Conservation (phyloP, 169 alveolate species). For the Eimeria falciformis region DNA sequence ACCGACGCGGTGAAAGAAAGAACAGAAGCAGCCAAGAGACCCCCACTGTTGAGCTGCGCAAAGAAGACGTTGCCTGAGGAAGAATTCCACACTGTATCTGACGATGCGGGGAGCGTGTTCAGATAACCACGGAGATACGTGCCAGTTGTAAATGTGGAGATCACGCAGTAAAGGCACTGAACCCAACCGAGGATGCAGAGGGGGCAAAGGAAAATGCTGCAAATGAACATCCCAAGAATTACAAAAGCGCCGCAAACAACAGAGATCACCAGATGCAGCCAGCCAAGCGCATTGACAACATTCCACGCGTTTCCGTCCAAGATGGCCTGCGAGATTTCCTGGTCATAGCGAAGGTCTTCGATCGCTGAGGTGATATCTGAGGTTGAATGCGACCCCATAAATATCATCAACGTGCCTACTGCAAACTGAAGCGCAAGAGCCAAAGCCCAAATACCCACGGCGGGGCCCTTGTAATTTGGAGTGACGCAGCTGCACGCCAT, state of each 20-base stretch:
- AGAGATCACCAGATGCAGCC: constrained; percentile 39
- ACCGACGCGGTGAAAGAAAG: constrained; percentile 11
- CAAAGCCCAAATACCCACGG: constrained; percentile 64
- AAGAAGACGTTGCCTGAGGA: constrained; percentile 21
- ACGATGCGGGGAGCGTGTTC: background rate
- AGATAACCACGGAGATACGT: constrained; percentile 42
- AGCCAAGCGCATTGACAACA: constrained; percentile 22
- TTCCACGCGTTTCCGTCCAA: background rate
- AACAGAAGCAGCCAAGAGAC: constrained; percentile 34
- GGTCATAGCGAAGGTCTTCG: background rate
- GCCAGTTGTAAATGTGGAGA: constrained; percentile 12
- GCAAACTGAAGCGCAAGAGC: constrained; percentile 62
- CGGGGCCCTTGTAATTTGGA: constrained; percentile 68
- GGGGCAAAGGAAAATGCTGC: constrained; percentile 55
- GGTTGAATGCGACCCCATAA: background rate
- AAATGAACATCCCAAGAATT: constrained; percentile 35
- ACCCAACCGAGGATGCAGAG: constrained; percentile 56
- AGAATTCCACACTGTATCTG: background rate
- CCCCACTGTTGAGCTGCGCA: constrained; percentile 44
- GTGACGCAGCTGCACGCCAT: constrained; percentile 31
- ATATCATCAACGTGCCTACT: constrained; percentile 41
- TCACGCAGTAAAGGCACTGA: constrained; percentile 30
- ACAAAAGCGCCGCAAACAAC: constrained; percentile 37
- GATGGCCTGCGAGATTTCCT: background rate
- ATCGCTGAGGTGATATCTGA: background rate